Base-by-base conservation (phyloP, 306 rosid genomes). In the Dryas drummondii region DNA sequence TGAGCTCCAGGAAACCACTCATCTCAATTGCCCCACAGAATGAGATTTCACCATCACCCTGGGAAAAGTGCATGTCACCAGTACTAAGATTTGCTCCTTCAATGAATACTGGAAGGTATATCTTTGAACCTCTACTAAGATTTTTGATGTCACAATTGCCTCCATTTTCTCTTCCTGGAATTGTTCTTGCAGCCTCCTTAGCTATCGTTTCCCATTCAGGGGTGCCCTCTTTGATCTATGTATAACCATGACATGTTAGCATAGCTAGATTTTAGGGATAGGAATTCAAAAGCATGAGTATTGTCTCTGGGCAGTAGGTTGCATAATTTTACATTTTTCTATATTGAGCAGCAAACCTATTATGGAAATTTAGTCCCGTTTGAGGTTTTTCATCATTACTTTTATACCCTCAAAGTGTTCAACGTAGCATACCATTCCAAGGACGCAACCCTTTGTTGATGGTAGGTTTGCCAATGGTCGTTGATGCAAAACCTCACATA, bases 91-190 rank as follows among this genome's bases (percentile, higher is more conserved):
- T 94, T 71, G 97, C 97, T 70, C 97, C 97, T 77, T 94, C 97
- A 12, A 91, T 86, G 64, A 91, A 91, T 16, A 91, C 97, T 9
- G 98, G 98, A 68, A 94, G 96, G 84, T 91, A 88, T 72, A 91
- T 68, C 79, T 91, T 94, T 40, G 97, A 89, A 41, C 97, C 98
- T 86, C 87, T 83, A 58, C 91, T 94, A 0, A 94, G 91, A 78
- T 91, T 90, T 78, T 94, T 94, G 9, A 91, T 94, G 87, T 94
- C 98, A 78, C 97, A 94, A 44, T 94, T 94, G 68, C 97, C 98
- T 0, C 97, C 98, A 72, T 94, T 94, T 78, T 94, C 98, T 88
- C 97, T 87, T 72, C 98, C 97, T 68, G 98, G 98, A 63, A 94
- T 86, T 72, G 97, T 94, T 85, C 97, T 87, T 67, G 98, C 97